Base-by-base conservation (phyloP, 257 asterid genomes). In the Phtheirospermum japonicum region DNA sequence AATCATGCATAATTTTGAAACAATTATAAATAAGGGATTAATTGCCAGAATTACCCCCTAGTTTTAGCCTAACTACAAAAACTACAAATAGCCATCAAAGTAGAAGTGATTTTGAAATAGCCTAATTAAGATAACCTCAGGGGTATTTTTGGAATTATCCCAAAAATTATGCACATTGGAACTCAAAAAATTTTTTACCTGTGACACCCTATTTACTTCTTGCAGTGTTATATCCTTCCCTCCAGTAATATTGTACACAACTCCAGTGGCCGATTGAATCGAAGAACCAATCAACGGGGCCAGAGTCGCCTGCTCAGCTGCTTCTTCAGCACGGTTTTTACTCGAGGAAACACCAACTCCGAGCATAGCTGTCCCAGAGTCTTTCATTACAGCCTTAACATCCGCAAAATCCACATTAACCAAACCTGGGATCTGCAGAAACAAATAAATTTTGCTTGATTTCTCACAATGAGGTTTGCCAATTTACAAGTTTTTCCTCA, bases 301-400 rank as follows among this genome's bases (percentile, higher is more conserved):
- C 73, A 85, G 76, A 64, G 99, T 93, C 60, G 99, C 99, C 65
- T 93, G 95, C 74, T 93, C 96, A 7, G 99, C 99, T 65, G 99
- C 99, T 80, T 93, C 99, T 74, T 89, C 99, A 61, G 99, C 97
- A 12, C 97, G 95, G 72, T 93, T 89, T 79, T 89, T 93, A 81
- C 99, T 93, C 51, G 97, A 89, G 23, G 99, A 93, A 50, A 93
- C 97, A 33, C 99, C 99, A 23, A 89, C 97, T 16, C 99, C 97
- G 30, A 89, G 95, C 99, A 93, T 93, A n/a, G 99, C 99, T 37
- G 99, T 89, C 37, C 99, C 97, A 34, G 99, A 93, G 63, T 93
- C 86, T 76, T 89, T 87, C 99, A 93, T 93, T n/a, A 93, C 96
- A 40, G 99, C 96, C 79, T 84, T 87, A 12, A 93, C 97, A 74